Base-by-base conservation (phyloP, 2,329 filamentous ascomycete species). In the Talaromyces amestolkiae region DNA sequence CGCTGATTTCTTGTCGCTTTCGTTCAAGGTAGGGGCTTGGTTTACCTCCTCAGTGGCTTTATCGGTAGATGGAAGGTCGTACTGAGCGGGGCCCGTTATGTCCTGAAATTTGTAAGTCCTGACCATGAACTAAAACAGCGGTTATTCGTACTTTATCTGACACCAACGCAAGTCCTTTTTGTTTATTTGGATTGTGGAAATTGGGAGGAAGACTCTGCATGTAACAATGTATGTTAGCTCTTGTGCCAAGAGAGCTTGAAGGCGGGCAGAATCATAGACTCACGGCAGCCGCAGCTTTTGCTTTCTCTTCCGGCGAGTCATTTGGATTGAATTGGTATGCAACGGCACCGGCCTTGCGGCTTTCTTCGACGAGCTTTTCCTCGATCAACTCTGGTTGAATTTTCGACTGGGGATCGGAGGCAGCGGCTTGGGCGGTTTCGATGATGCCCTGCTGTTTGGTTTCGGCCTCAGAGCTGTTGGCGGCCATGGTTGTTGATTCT, bases 301-400 rank as follows among this genome's bases (percentile, higher is more conserved):
- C 89, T 82, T 99, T 99, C 78, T 96, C 85, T 76, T 93, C 91
- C 0, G 90, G 85, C 51, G 85, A 89, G 49, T 93, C 93, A 81
- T 97, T 81, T 0, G 95, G 92, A 75, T 99, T 86, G 80, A 98
- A 99, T 68, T 89, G 86, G 76, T 91, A 95, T 69, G 92, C 93
- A 35, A 89, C 81, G 27, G 90, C 87, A 49, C 95, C 95, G 13
- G 90, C 91, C 72, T 90, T 89, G 73, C 85, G 87, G 70, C 91
- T 92, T 77, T 96, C 89, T 63, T 91, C 83, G 31, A 96, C 84
- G 58, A 97, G 85, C 72, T 86, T 86, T 70, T 86, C 84, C 79
- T 96, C 86, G 37, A 91, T 91, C 69, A 89, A 87, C 47, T 90
- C 86, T 56, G 91, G 83, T 0, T 87, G 86, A 69, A 93, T 85